Percentiles rank a stretch among this genome's conserved stretches.
phyloP scores from a whole-genome alignment of 2,329 filamentous ascomycete genomes.

The Cladosporium halotolerans region DNA sequence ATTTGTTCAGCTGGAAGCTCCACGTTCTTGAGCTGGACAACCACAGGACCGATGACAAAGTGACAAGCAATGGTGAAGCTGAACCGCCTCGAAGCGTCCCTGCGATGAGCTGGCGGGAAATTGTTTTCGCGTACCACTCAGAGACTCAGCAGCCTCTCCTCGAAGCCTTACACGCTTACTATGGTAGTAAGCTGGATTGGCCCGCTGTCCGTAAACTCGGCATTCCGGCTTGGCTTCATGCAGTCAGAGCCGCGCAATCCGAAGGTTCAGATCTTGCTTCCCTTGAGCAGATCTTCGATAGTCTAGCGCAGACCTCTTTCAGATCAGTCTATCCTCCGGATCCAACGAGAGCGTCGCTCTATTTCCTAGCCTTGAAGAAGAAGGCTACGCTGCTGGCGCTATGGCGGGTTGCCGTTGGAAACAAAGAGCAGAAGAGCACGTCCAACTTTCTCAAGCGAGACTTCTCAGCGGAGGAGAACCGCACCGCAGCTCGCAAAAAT shows the following conservation, averaged over 20 bases:
- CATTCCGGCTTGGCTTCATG: conserved; percentile 90
- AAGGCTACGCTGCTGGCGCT: conserved; percentile 84
- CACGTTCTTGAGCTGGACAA: conserved; percentile 13
- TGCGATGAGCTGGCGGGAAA: conserved; percentile 62
- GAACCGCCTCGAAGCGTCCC: conserved; percentile 16
- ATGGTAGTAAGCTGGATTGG: conserved; percentile 76
- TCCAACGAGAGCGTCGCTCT: conserved; percentile 83
- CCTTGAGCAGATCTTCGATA: conserved; percentile 78
- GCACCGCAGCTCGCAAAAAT: conserved; percentile 85
- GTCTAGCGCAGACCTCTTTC: conserved; percentile 90
- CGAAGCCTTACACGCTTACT: conserved; percentile 68
- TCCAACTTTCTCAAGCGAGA: conserved; percentile 79
- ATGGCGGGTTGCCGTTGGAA: conserved; percentile 91
- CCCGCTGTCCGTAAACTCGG: conserved; percentile 78
- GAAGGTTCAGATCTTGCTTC: conserved; percentile 10
- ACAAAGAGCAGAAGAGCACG: conserved; percentile 77
- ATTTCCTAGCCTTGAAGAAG: conserved; percentile 81
- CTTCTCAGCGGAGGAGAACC: conserved; percentile 81
- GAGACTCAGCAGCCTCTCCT: conserved; percentile 81
- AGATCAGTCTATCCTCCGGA: conserved; percentile 81
- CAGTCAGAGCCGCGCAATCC: conserved; percentile 52
- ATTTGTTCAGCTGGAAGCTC: conserved; percentile 28
- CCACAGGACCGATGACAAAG: not conserved
- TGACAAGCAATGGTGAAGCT: conserved; percentile 11
- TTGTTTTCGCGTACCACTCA: conserved; percentile 80